Percentiles rank a stretch among this genome's conserved stretches.
These are phyloP conservation scores for Candida silvatica DNA, from an alignment of 805 yeast genomes.

Conservation along the genomic window DNA sequence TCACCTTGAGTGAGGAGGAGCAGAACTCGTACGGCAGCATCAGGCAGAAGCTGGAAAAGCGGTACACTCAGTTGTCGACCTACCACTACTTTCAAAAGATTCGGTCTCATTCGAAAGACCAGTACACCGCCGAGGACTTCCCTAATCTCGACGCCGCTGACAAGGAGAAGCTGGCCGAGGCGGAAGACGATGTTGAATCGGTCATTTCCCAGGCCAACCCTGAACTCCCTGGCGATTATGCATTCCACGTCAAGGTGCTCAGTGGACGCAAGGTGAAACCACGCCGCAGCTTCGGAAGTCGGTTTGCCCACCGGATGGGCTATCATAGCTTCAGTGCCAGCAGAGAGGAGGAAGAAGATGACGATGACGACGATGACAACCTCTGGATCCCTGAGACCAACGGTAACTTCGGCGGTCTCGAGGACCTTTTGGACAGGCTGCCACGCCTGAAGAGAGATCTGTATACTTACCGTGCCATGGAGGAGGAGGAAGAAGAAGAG, in stretches of 20 bases:
- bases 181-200: constrained; percentile 32
- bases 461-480: constrained; percentile 21
- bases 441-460: constrained; percentile 19
- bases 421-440: constrained; percentile 26
- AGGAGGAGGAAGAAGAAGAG: background rate
- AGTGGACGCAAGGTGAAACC: constrained; percentile 12
- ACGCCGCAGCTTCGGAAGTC: constrained; percentile 2
- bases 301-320: background rate
- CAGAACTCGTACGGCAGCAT: constrained; percentile 48
- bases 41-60: constrained; percentile 44
- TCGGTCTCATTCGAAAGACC: constrained; percentile 10
- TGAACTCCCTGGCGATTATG: constrained; percentile 37
- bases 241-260: constrained; percentile 36
- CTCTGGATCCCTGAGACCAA: constrained; percentile 37
- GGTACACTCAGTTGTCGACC: constrained; percentile 40
- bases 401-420: constrained; percentile 33
- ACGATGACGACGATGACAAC: constrained; percentile 21
- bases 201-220: constrained; percentile 47
- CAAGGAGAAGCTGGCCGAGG: constrained; percentile 21
- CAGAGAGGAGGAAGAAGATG: constrained; percentile 3
- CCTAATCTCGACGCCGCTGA: constrained; percentile 14
- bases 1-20: constrained; percentile 47
- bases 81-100: constrained; percentile 25
- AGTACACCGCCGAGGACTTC: constrained; percentile 17
- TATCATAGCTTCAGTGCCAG: background rate